These are phyloP conservation scores for Lyophyllum decastes DNA, from an alignment of 768 basidiomycete genomes.

Conservation along the genomic window DNA sequence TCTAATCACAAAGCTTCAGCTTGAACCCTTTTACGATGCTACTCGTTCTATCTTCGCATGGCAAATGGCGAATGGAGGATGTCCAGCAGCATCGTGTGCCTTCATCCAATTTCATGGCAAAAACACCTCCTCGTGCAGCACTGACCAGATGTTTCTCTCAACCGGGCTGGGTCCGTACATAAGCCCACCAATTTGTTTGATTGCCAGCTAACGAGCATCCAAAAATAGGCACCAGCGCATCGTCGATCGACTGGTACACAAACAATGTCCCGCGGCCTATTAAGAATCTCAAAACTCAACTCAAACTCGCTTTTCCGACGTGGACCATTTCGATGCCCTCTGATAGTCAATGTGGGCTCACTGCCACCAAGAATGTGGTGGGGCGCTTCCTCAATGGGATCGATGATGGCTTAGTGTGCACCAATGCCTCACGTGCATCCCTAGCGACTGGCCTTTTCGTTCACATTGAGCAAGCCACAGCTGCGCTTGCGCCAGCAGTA, in stretches of 20 bases:
- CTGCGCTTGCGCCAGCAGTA: slow-evolving; percentile 18
- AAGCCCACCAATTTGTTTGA: neutral
- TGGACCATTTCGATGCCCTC: slow-evolving; percentile 43
- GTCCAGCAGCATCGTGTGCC: slow-evolving; percentile 38
- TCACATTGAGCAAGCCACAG: slow-evolving; percentile 41
- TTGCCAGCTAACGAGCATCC: neutral
- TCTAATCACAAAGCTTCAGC: slow-evolving; percentile 21
- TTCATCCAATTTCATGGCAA: slow-evolving; percentile 54
- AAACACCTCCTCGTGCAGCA: slow-evolving; percentile 33
- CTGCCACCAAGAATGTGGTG: slow-evolving; percentile 46
- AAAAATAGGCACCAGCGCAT: slow-evolving; percentile 17
- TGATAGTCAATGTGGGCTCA: slow-evolving; percentile 39
- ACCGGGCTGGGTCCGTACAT: slow-evolving; percentile 40
- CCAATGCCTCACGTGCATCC: slow-evolving; percentile 20
- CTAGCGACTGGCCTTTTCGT: slow-evolving; percentile 38
- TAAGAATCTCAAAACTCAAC: slow-evolving; percentile 33
- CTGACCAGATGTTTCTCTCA: slow-evolving; percentile 46
- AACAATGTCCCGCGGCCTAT: slow-evolving; percentile 32
- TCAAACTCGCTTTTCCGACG: slow-evolving; percentile 31
- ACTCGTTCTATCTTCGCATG: slow-evolving; percentile 37
- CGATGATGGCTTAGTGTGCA: slow-evolving; percentile 29
- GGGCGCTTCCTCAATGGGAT: slow-evolving; percentile 46
- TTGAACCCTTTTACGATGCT: slow-evolving; percentile 46
- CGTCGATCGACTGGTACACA: slow-evolving; percentile 40
- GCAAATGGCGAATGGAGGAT: slow-evolving; percentile 40